Percentiles rank a stretch among this genome's conserved stretches.
phyloP scores from a whole-genome alignment of 2,329 filamentous ascomycete genomes.

The Sphaerulina vaccinii region DNA sequence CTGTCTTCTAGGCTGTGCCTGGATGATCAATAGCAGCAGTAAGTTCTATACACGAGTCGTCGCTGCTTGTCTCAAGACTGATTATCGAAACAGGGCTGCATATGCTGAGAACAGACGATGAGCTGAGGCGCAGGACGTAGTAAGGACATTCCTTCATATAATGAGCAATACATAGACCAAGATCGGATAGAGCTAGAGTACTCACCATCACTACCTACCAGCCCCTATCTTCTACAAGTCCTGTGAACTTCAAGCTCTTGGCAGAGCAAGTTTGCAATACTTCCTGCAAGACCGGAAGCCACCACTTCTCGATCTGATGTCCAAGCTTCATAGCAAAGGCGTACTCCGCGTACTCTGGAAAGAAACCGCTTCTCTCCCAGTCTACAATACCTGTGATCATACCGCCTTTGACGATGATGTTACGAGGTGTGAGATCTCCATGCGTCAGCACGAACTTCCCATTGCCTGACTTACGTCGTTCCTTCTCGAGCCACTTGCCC shows the following conservation, averaged over 20 bases:
- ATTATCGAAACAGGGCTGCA: no score
- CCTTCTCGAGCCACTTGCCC: not conserved
- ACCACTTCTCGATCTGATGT: not conserved
- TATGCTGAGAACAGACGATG: no score
- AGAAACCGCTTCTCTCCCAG: constrained; percentile 27
- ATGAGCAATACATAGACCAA: no score
- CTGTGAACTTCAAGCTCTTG: not conserved
- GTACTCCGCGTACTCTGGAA: constrained; percentile 19
- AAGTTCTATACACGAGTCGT: no score
- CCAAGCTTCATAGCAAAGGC: constrained; percentile 1
- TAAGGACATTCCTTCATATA: no score
- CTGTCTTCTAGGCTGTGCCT: no score
- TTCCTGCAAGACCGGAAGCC: not conserved
- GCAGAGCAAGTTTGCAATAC: not conserved
- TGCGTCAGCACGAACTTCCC: constrained; percentile 20
- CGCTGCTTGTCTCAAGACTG: no score
- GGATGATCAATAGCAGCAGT: no score
- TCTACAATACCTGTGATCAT: constrained; percentile 20
- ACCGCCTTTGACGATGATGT: constrained; percentile 23
- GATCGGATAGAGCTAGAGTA: no score
- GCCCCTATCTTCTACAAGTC: not conserved
- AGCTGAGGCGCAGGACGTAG: no score
- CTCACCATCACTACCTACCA: no score
- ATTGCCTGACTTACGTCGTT: not conserved
- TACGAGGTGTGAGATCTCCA: constrained; percentile 21